These are phyloP conservation scores for Silene coronaria DNA, from an alignment of 179 eudicot genomes.

Conservation along the genomic window DNA sequence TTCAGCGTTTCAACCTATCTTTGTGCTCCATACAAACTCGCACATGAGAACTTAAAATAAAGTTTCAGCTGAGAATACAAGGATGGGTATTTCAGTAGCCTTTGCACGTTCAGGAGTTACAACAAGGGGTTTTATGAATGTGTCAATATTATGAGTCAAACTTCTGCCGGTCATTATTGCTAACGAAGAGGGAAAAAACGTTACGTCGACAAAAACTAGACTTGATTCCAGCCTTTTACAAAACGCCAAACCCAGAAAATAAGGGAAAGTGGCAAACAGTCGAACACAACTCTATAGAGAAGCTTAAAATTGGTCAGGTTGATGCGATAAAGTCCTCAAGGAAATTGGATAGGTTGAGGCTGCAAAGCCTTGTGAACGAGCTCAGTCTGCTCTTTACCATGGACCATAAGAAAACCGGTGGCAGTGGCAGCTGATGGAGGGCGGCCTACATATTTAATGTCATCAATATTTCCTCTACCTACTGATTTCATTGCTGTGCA, in stretches of 20 bases:
- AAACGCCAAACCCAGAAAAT: not conserved
- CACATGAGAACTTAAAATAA: not conserved
- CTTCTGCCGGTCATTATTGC: not conserved
- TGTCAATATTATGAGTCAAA: not conserved
- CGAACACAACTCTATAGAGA: not conserved
- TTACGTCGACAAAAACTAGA: not conserved
- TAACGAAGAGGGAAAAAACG: not conserved
- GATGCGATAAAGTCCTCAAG: not conserved
- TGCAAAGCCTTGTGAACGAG: slow-evolving; percentile 72
- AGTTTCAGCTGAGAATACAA: not conserved
- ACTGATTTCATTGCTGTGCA: slow-evolving; percentile 68
- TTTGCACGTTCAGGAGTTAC: not conserved
- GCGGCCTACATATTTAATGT: slow-evolving; percentile 74
- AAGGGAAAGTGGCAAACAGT: not conserved
- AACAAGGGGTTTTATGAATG: not conserved
- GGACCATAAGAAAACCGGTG: slow-evolving; percentile 63
- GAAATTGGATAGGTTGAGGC: slow-evolving; percentile 46
- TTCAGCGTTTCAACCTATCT: no score
- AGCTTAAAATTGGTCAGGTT: slow-evolving; percentile 10
- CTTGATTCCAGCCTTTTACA: not conserved
- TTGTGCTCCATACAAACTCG: not conserved
- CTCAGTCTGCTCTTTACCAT: slow-evolving; percentile 61
- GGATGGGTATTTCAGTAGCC: not conserved
- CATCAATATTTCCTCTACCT: slow-evolving; percentile 50
- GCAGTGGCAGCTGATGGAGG: slow-evolving; percentile 91